These are phyloP conservation scores for Podaxis mareebaensis DNA, from an alignment of 768 basidiomycete species.

Conservation along the genomic window DNA sequence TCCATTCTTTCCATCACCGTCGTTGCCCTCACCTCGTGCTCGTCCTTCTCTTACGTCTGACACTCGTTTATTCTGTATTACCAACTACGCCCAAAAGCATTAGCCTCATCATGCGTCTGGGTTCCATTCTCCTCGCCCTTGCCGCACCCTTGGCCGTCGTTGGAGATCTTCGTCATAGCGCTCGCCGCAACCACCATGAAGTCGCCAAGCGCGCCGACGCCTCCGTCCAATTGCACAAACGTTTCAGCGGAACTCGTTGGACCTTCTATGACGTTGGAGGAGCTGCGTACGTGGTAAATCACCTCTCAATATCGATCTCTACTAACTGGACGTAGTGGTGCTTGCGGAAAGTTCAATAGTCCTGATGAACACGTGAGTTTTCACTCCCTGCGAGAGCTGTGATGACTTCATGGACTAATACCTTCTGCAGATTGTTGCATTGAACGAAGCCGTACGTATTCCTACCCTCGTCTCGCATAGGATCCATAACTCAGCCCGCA, in stretches of 20 bases:
- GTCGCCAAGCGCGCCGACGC: slow-evolving; percentile 26
- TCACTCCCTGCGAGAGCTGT: background rate
- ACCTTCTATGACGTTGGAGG: slow-evolving; percentile 32
- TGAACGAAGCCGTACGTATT: slow-evolving; percentile 23
- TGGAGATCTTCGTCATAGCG: slow-evolving; percentile 15
- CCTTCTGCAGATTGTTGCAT: slow-evolving; percentile 30
- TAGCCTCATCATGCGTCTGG: slow-evolving; percentile 9
- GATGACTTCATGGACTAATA: background rate
- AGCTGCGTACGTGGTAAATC: slow-evolving; percentile 22
- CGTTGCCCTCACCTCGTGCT: background rate
- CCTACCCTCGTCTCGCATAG: background rate
- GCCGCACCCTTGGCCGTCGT: slow-evolving; percentile 11
- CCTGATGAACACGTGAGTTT: slow-evolving; percentile 28
- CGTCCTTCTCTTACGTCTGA: slow-evolving; percentile 14
- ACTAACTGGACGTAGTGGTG: slow-evolving; percentile 23
- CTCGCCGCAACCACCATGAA: slow-evolving; percentile 25
- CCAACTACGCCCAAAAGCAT: background rate
- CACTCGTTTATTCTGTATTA: slow-evolving; percentile 16
- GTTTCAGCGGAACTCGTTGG: slow-evolving; percentile 26
- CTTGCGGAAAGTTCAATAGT: slow-evolving; percentile 30
- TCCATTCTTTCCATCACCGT: background rate
- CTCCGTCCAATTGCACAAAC: slow-evolving; percentile 26
- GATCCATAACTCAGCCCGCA: background rate
- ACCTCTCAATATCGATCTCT: background rate
- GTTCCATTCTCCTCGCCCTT: slow-evolving; percentile 8